These are phyloP conservation scores for Trichoderma koningii DNA, from an alignment of 2,329 filamentous ascomycete genomes.

Conservation along the genomic window DNA sequence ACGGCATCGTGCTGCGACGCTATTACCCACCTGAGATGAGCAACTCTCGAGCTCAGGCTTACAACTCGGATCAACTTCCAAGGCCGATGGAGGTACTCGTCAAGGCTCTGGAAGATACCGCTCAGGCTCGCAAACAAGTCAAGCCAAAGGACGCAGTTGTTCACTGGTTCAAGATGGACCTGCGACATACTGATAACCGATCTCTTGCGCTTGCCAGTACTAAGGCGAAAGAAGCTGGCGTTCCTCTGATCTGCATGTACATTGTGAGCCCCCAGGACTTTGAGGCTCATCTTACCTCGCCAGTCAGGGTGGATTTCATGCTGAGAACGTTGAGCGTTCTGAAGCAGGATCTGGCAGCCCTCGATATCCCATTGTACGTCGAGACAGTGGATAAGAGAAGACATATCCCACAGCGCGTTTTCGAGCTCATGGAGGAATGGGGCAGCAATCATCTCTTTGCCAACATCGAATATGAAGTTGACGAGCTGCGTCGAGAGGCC, in stretches of 20 bases:
- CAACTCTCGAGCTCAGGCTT: slow-evolving; percentile 73
- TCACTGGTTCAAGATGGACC: slow-evolving; percentile 89
- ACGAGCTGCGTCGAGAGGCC: slow-evolving; percentile 79
- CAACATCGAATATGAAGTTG: slow-evolving; percentile 90
- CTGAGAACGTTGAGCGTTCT: slow-evolving; percentile 70
- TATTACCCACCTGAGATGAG: slow-evolving; percentile 88
- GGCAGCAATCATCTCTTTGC: slow-evolving; percentile 73
- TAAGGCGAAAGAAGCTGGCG: slow-evolving; percentile 63
- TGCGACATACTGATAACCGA: slow-evolving; percentile 74
- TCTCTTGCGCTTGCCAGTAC: slow-evolving; percentile 67
- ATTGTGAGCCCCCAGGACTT: slow-evolving; percentile 82
- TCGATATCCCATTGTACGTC: slow-evolving; percentile 77
- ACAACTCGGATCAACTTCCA: slow-evolving; percentile 67
- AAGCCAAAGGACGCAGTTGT: slow-evolving; percentile 65
- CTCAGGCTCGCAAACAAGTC: slow-evolving; percentile 53
- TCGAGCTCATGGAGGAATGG: slow-evolving; percentile 71
- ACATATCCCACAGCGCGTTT: slow-evolving; percentile 60
- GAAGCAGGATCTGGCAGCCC: slow-evolving; percentile 63
- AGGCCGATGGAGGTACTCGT: slow-evolving; percentile 72
- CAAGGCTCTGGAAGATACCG: slow-evolving; percentile 62
- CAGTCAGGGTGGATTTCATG: slow-evolving; percentile 77
- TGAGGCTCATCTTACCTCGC: slow-evolving; percentile 74
- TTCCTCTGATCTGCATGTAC: slow-evolving; percentile 76
- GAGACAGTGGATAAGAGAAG: slow-evolving; percentile 70
- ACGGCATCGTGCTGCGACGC: slow-evolving; percentile 68